Conservation (phyloP, 1,284 basidiomycete species). For the Ustilago cynodontis region DNA sequence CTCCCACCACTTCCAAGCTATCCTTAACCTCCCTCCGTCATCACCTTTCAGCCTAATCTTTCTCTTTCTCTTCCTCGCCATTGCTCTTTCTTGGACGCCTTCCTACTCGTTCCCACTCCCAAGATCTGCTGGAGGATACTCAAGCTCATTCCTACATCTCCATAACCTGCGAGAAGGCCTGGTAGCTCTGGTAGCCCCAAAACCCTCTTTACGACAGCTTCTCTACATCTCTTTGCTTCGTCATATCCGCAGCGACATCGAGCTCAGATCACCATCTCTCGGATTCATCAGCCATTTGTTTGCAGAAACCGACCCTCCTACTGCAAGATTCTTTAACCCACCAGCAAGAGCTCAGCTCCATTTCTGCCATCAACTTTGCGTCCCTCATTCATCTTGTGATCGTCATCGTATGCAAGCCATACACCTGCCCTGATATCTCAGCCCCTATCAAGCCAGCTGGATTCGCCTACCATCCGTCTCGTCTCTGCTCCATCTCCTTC, state of each 20-base stretch:
- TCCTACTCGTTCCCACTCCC: background rate
- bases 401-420: slow-evolving; percentile 7
- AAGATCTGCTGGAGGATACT: background rate
- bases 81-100: background rate
- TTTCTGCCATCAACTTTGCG: background rate
- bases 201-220: background rate
- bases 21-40: background rate
- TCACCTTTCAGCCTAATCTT: background rate
- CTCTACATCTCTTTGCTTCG: background rate
- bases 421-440: background rate
- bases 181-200: slow-evolving; percentile 10
- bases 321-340: background rate
- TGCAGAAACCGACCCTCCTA: background rate
- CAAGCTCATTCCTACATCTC: background rate
- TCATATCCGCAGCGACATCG: background rate
- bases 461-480: background rate
- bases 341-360: background rate
- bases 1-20: background rate
- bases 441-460: background rate
- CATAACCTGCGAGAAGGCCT: background rate
- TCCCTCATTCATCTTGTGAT: slow-evolving; percentile 1
- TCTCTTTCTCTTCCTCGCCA: background rate
- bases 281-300: background rate
- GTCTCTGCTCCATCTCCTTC: background rate
- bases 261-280: background rate